Base-by-base conservation (phyloP, 1,284 basidiomycete species). In the Butyriboletus appendiculatus region DNA sequence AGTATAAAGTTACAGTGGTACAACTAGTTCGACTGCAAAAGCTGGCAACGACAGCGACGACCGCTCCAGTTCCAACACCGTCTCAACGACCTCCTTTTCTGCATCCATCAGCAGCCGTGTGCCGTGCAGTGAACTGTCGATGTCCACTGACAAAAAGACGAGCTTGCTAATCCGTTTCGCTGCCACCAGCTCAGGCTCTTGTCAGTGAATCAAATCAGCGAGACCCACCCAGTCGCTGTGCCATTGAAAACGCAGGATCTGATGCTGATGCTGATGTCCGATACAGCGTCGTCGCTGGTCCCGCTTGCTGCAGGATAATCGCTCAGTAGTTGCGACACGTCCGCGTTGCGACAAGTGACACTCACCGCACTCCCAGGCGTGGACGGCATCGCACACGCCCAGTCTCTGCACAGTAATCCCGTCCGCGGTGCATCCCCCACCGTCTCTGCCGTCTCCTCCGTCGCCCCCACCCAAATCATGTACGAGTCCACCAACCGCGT, bases 351-450 rank as follows among this genome's bases (percentile, higher is more conserved):
- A n/a, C n/a, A n/a, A n/a, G n/a, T n/a, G n/a, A n/a, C 40, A 66
- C 66, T 65, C 59, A 71, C 67, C 57, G 38, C 35, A 9, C 44
- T 41, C 37, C 61, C 59, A 18, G 59, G 44, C 50, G 45, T 41
- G 26, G 62, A 53, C 28, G 92, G 90, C 90, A 94, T 93, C 34
- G 88, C 90, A 60, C 87, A 91, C 10, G 88, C 87, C 92, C 92
- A 94, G 62, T 94, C 92, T 53, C 75, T 79, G 58, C 84, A 84
- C 42, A 94, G 72, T 43, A 68, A 75, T 38, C 87, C 90, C 40
- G 76, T 73, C 40, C 71, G 65, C 3, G 79, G 71, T 28, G 81
- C 82, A 41, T 70, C 75, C 40, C 73, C 72, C 28, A 80, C 81
- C 53, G 79, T 76, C 55, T 81, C 81, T 46, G 73, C 70, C 30